phyloP scores from a whole-genome alignment of 257 asterid genomes.

The Nyctanthes arbortristis region DNA sequence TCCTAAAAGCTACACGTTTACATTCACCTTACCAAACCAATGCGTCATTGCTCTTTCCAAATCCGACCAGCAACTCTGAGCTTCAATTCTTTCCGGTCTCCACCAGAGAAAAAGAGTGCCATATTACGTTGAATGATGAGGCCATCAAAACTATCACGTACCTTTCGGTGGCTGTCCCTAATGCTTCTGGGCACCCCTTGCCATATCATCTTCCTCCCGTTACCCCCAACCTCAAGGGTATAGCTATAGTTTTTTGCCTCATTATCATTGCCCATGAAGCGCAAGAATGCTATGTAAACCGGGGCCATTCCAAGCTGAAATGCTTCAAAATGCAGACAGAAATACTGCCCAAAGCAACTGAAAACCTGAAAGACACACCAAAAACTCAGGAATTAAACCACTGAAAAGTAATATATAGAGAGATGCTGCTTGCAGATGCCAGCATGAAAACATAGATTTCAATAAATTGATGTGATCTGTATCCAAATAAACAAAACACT shows the following conservation, averaged over 20 bases:
- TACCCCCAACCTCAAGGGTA: conserved; percentile 62
- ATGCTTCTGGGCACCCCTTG: conserved; percentile 66
- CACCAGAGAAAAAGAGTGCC: conserved; percentile 64
- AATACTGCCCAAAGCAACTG: conserved; percentile 60
- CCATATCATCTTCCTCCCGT: conserved; percentile 58
- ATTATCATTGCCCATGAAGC: conserved; percentile 59
- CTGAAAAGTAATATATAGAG: background rate
- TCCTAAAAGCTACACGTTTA: conserved; percentile 15
- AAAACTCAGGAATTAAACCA: background rate
- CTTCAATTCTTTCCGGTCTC: conserved; percentile 60
- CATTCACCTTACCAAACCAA: background rate
- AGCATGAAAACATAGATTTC: background rate
- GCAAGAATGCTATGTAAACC: conserved; percentile 52
- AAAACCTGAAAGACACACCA: conserved; percentile 38
- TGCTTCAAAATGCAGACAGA: conserved; percentile 71
- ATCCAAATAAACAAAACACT: no score
- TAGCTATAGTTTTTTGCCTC: conserved; percentile 60
- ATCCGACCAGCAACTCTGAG: conserved; percentile 61
- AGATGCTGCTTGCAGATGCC: background rate
- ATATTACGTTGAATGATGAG: conserved; percentile 62
- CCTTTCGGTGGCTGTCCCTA: conserved; percentile 59
- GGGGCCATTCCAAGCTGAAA: conserved; percentile 59
- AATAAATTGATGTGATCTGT: no score
- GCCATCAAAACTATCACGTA: conserved; percentile 64
- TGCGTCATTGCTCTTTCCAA: conserved; percentile 51